Evolutionary conservation across 2,329 filamentous ascomycete genomes (phyloP).

Genomic region (Leptographium lundbergii): DNA sequence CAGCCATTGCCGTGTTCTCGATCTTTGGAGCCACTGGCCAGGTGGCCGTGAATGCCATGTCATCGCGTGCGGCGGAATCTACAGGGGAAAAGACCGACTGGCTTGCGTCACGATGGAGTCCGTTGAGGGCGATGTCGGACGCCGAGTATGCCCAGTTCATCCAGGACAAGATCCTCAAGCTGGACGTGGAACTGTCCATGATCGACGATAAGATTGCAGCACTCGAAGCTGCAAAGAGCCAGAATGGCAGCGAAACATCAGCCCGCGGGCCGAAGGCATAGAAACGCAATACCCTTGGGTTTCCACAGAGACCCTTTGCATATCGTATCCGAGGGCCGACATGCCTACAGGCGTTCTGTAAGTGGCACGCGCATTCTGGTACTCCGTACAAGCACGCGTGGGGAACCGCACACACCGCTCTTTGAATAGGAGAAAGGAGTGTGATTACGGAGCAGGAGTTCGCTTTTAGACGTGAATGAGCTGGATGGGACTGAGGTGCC

Average conservation of each 20-base stretch:
- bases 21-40: constrained; percentile 21
- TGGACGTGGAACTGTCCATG: constrained; percentile 66
- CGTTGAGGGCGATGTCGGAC: constrained; percentile 55
- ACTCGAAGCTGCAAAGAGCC: constrained; percentile 2
- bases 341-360: too few relatives aligned
- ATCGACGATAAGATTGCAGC: constrained; percentile 61
- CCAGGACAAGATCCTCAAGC: constrained; percentile 53
- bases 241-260: neutral
- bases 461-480: too few relatives aligned
- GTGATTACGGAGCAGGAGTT: too few relatives aligned
- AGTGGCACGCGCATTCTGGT: too few relatives aligned
- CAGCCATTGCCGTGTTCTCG: constrained; percentile 36
- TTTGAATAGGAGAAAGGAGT: too few relatives aligned
- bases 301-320: neutral
- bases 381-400: too few relatives aligned
- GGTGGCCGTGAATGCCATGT: constrained; percentile 12
- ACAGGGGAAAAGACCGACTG: constrained; percentile 12
- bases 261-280: neutral
- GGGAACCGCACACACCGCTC: too few relatives aligned
- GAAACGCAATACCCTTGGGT: neutral
- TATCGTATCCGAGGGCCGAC: too few relatives aligned
- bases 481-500: too few relatives aligned
- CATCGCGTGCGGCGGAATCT: neutral
- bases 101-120: constrained; percentile 58
- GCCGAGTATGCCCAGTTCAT: constrained; percentile 60